These are phyloP conservation scores for Populus euphratica DNA, from an alignment of 345 rosid species.

Conservation along the genomic window DNA sequence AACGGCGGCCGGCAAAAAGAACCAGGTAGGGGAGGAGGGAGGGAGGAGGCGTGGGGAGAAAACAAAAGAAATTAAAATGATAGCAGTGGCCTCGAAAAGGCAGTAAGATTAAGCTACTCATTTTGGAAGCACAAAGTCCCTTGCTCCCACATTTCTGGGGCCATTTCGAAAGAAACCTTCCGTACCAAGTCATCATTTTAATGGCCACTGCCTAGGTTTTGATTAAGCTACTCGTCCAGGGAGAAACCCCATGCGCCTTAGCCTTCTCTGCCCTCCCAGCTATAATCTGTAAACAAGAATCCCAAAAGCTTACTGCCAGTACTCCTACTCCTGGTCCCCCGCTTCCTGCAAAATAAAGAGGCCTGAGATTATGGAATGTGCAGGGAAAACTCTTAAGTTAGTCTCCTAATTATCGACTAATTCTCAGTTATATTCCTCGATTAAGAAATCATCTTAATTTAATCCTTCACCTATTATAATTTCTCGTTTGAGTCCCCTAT, in stretches of 20 bases:
- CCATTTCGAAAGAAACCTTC: background rate
- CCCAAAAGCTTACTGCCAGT: background rate
- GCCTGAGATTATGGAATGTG: background rate
- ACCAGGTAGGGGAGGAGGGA: background rate
- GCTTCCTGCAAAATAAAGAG: background rate
- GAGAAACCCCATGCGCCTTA: background rate
- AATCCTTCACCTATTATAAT: background rate
- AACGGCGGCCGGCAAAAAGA: background rate
- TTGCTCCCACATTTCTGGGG: background rate
- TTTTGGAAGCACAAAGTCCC: background rate
- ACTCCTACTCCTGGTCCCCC: too few species aligned
- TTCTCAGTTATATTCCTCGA: background rate
- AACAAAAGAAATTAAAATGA: background rate
- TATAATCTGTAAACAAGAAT: background rate
- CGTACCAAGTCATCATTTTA: background rate
- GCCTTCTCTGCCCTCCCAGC: background rate
- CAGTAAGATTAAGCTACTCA: background rate
- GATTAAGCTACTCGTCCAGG: background rate
- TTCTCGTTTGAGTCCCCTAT: too few species aligned
- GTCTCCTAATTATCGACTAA: too few species aligned
- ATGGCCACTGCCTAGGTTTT: background rate
- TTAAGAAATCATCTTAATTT: too few species aligned
- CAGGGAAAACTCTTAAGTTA: background rate
- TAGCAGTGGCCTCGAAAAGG: background rate
- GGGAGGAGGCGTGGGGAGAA: background rate